phyloP scores from a whole-genome alignment of 495 filamentous ascomycete genomes.

The Darksidea phi region DNA sequence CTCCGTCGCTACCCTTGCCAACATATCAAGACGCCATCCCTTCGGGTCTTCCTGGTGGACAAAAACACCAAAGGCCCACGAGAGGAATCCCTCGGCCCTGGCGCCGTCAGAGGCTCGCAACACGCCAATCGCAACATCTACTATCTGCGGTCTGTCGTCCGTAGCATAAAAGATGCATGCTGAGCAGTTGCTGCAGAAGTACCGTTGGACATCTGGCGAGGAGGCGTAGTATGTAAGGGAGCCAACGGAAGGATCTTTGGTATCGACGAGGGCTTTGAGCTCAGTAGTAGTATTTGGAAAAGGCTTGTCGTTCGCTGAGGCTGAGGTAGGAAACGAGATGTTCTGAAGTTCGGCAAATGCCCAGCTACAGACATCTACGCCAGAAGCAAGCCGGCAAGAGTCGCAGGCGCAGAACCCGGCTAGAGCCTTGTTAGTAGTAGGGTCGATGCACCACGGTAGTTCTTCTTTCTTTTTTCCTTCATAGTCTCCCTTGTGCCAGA shows the following conservation, averaged over 20 bases:
- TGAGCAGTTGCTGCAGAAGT: slow-evolving; percentile 56
- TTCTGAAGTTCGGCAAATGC: slow-evolving; percentile 38
- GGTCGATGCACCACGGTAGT: slow-evolving; percentile 46
- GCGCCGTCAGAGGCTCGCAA: slow-evolving; percentile 50
- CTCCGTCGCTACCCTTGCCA: slow-evolving; percentile 15
- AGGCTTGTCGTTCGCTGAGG: slow-evolving; percentile 33
- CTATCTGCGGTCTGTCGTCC: slow-evolving; percentile 46
- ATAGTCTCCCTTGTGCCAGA: slow-evolving; percentile 42
- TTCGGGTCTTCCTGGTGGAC: slow-evolving; percentile 8
- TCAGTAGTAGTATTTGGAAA: slow-evolving; percentile 31
- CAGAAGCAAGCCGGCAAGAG: slow-evolving; percentile 51
- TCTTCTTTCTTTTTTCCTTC: slow-evolving; percentile 37
- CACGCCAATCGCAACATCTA: slow-evolving; percentile 55
- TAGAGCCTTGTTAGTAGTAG: slow-evolving; percentile 45
- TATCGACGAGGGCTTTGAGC: slow-evolving; percentile 32
- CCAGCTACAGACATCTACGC: slow-evolving; percentile 52
- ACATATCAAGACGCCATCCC: slow-evolving; percentile 23
- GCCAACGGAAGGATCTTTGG: slow-evolving; percentile 45
- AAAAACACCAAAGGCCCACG: slow-evolving; percentile 15
- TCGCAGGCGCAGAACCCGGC: slow-evolving; percentile 51
- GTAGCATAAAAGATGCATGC: slow-evolving; percentile 52
- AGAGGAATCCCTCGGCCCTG: slow-evolving; percentile 46
- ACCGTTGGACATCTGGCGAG: slow-evolving; percentile 49
- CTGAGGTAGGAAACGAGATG: slow-evolving; percentile 17
- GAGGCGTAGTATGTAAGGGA: slow-evolving; percentile 50